Conservation (phyloP, 2,329 filamentous ascomycete species). For the Karstenula rhodostoma region DNA sequence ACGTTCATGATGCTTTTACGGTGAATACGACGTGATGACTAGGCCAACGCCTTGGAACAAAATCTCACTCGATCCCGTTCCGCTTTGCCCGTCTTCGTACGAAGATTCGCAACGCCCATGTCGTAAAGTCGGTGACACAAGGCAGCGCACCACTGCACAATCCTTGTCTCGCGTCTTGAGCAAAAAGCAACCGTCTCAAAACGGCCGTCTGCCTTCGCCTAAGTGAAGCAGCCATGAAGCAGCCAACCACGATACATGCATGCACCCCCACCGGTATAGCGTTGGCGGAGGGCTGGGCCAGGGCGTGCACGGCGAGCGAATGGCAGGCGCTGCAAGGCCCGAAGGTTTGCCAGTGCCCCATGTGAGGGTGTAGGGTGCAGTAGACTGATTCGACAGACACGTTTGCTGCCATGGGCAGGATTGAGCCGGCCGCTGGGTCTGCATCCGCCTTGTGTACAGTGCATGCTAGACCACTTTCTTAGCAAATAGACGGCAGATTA, state of each 20-base stretch:
- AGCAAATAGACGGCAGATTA: slow-evolving; percentile 22
- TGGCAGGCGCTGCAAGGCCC: slow-evolving; percentile 5
- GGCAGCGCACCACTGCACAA: slow-evolving; percentile 14
- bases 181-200: slow-evolving; percentile 27
- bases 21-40: not conserved
- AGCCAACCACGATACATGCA: slow-evolving; percentile 20
- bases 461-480: slow-evolving; percentile 4
- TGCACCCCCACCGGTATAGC: slow-evolving; percentile 13
- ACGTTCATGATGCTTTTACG: not conserved
- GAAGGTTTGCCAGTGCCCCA: slow-evolving; percentile 17
- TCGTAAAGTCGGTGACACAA: slow-evolving; percentile 22
- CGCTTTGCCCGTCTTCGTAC: slow-evolving; percentile 6
- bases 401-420: slow-evolving; percentile 15
- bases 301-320: slow-evolving; percentile 20
- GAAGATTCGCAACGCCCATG: not conserved
- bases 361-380: slow-evolving; percentile 24
- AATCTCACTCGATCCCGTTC: not conserved
- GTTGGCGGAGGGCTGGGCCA: slow-evolving; percentile 12
- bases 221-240: slow-evolving; percentile 26
- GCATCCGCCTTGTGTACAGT: slow-evolving; percentile 15
- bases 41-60: not conserved
- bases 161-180: slow-evolving; percentile 16
- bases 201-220: slow-evolving; percentile 17
- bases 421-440: slow-evolving; percentile 20
- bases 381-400: slow-evolving; percentile 22